Conservation (phyloP, 176 grass and related monocot genomes). For the Hordeum vulgare region DNA sequence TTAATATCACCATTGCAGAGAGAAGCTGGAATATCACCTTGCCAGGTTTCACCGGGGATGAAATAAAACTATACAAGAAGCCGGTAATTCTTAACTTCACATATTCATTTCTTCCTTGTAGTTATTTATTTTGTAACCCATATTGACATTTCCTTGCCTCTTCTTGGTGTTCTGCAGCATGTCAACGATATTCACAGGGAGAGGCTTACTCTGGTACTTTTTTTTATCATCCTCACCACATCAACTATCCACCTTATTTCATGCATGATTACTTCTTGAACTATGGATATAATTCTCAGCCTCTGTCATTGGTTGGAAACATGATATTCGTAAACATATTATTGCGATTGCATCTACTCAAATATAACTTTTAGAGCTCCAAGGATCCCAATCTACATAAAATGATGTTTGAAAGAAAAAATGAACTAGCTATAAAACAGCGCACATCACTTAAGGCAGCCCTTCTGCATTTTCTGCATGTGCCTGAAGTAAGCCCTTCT, state of each 20-base stretch:
- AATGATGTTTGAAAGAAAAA: not conserved
- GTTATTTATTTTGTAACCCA: not conserved
- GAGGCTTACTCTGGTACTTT: constrained; percentile 75
- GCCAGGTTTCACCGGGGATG: constrained; percentile 90
- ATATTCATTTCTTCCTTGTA: constrained; percentile 8
- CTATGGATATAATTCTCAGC: not conserved
- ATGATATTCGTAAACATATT: not conserved
- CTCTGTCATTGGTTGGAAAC: not conserved
- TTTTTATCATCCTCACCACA: not conserved
- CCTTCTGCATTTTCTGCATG: not conserved
- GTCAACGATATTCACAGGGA: constrained; percentile 96
- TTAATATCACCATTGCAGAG: constrained; percentile 41
- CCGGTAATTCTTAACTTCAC: constrained; percentile 44
- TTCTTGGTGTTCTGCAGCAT: constrained; percentile 48
- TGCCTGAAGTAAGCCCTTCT: not conserved
- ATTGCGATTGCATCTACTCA: not conserved
- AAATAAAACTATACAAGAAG: constrained; percentile 95
- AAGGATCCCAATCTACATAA: not conserved
- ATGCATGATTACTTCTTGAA: not conserved
- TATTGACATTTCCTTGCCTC: constrained; percentile 9
- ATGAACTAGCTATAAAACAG: not conserved
- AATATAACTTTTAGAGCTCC: not conserved
- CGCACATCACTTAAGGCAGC: not conserved
- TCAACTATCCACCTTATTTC: not conserved
- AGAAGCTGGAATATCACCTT: constrained; percentile 90